Evolutionary conservation across 23 red algal species (phyloP), one percentile per base, ranked within the genome.

Genomic region (Gracilariopsis chorda): DNA sequence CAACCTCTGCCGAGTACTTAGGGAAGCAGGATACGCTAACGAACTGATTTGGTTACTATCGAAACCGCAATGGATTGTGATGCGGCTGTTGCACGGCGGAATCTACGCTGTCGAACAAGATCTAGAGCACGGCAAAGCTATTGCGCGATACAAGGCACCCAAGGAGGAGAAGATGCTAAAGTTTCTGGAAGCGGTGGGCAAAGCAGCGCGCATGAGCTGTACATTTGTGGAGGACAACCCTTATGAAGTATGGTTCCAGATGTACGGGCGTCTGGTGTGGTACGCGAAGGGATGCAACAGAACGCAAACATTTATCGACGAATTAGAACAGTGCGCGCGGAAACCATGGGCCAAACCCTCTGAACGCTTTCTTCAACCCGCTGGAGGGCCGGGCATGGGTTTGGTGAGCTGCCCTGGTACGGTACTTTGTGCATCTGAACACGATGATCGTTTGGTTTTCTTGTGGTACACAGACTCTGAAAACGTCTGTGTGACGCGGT

Each of bases 241-340:
- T 1, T 8, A 74, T 45, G 68, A 74, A 48, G 68, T 74, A 8
- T 74, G 68, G 68, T 74, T 74, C 43, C 68, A 74, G 34, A 9
- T 74, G 10, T 46, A 46, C 43, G 68, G 39, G 43, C 68, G 68
- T 9, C 43, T 74, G 36, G 57, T 62, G 2, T 8, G 57, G 1
- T 62, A 30, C 25, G 10, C 21, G 19, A 62, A 30, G 10, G 33
- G 25, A 30, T 62, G 25, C 34, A 24, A 24, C 2, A 30, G 33
- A 62, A 17, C 34, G 8, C 1, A 17, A 1, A 30, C 27, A 30
- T 62, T 30, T 13, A 17, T 62, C 8, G 33, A 30, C 27, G 33
- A 17, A 28, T 11, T 62, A 62, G 57, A 62, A 28, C 1, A 30
- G 57, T 30, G 21, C 57, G 57, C 57, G 12, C 25, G 33, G 33